These are phyloP conservation scores for Nepenthes alata DNA, from an alignment of 179 eudicot species.

Conservation along the genomic window DNA sequence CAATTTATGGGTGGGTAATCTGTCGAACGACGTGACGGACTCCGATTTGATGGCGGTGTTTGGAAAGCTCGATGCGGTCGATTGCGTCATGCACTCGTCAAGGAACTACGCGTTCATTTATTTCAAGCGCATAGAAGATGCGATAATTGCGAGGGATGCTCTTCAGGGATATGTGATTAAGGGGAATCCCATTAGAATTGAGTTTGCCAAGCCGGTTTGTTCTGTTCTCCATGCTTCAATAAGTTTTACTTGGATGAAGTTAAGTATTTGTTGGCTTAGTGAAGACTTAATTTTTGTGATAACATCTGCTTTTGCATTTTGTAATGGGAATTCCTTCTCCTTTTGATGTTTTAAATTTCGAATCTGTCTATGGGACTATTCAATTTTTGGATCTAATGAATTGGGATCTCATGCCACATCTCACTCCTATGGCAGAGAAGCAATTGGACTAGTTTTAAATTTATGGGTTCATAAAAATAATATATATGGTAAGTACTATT, in stretches of 20 bases:
- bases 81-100: conserved; percentile 48
- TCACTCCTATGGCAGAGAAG: too few species aligned
- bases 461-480: too few species aligned
- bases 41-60: conserved; percentile 42
- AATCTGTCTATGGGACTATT: too few species aligned
- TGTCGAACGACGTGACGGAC: conserved; percentile 46
- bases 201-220: conserved; percentile 93
- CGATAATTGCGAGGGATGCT: conserved; percentile 35
- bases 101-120: conserved; percentile 65
- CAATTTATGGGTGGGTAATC: conserved; percentile 79
- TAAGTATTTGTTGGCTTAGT: conserved; percentile 1
- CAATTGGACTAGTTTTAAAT: too few species aligned
- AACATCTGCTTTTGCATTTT: neutral
- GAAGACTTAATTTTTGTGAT: conserved; percentile 4
- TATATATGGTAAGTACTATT: too few species aligned
- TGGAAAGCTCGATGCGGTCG: conserved; percentile 46
- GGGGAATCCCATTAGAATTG: conserved; percentile 52
- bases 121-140: conserved; percentile 41
- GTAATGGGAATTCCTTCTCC: neutral
- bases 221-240: conserved; percentile 12
- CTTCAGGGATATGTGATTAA: conserved; percentile 44
- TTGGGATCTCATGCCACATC: too few species aligned
- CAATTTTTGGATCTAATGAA: too few species aligned
- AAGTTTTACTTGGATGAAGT: conserved; percentile 8
- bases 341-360: neutral